A percentile compares a stretch with the other conserved stretches of the same genome.
These are phyloP conservation scores for Camellia oleifera DNA, from an alignment of 179 eudicot genomes.

Conservation along the genomic window DNA sequence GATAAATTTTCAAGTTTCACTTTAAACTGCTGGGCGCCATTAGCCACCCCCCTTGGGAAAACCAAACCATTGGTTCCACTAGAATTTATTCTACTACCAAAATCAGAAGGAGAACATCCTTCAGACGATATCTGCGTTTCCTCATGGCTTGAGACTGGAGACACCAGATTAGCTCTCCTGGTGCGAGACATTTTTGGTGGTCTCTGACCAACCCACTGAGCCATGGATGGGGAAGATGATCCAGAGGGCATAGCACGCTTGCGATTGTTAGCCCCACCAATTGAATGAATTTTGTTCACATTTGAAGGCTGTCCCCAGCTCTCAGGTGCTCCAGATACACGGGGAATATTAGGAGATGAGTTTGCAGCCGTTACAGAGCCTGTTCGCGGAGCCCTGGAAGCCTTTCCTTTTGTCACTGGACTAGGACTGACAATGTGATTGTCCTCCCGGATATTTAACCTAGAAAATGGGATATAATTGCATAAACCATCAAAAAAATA, in stretches of 20 bases:
- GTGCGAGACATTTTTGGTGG: slow-evolving; percentile 88
- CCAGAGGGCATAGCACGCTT: slow-evolving; percentile 74
- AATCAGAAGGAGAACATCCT: slow-evolving; percentile 60
- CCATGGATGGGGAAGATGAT: slow-evolving; percentile 72
- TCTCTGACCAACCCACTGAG: slow-evolving; percentile 94
- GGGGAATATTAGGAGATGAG: slow-evolving; percentile 58
- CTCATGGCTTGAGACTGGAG: slow-evolving; percentile 74
- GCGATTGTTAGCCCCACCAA: slow-evolving; percentile 60
- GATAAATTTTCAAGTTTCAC: slow-evolving; percentile 58
- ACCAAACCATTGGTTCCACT: slow-evolving; percentile 44
- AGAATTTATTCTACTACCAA: slow-evolving; percentile 39
- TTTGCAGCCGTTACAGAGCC: slow-evolving; percentile 47
- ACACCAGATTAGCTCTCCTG: slow-evolving; percentile 73
- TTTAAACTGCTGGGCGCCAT: slow-evolving; percentile 51
- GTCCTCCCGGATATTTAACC: slow-evolving; percentile 70
- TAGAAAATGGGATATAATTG: slow-evolving; percentile 13
- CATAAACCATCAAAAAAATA: slow-evolving; percentile 1
- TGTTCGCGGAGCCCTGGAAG: slow-evolving; percentile 66
- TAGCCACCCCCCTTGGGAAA: slow-evolving; percentile 45
- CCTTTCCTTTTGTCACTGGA: slow-evolving; percentile 67
- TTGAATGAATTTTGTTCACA: slow-evolving; percentile 51
- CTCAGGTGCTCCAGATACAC: slow-evolving; percentile 52
- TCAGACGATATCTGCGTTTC: slow-evolving; percentile 61
- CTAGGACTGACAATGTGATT: slow-evolving; percentile 38
- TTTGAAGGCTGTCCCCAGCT: slow-evolving; percentile 62